Evolutionary conservation across 2,329 filamentous ascomycete species (phyloP), one percentile per base, ranked within the genome.

Genomic region (Microsporum ferrugineum): DNA sequence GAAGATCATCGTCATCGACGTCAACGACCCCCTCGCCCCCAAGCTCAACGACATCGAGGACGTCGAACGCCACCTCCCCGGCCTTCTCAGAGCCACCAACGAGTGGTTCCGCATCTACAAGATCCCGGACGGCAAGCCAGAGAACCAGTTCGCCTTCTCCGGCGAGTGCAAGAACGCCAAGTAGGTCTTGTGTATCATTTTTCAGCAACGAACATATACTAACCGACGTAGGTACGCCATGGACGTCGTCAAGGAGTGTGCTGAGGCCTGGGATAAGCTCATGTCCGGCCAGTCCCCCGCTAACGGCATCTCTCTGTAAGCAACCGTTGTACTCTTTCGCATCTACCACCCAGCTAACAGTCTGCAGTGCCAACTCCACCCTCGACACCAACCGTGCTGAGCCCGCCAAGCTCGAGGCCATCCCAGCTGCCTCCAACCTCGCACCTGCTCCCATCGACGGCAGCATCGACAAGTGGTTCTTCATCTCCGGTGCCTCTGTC

Each of bases 41-140:
- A 96, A 96, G 85, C 88, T 99, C 75, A 92, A 99, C 81, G 92
- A 97, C 77, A 87, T 97, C 66, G 94, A 97, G 84, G 94, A 99
- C 75, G 94, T 99, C 69, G 94, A 99, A 85, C 88, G 92, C 74
- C 94, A 97, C 82, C 87, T 99, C 62, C 94, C 94, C 64, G 94
- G 94, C 71, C 89, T 99, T 63, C 84, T 99, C 76, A 88, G 94
- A 69, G 94, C 94, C 74, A 97, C 92, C 75, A 99, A 99, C 75
- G 94, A 99, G 83, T 99, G 94, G 94, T 99, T 99, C 91, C 91
- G 94, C 78, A 99, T 99, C 85, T 99, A 99, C 88, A 99, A 99
- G 85, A 99, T 99, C 79, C 94, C 94, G 75, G 94, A 99, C 75
- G 94, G 94, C 83, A 99, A 99, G 91, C 91, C 92, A 71, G 94